phyloP scores from a whole-genome alignment of 2,329 filamentous ascomycete genomes.

The Mycosphaerella arachidis region DNA sequence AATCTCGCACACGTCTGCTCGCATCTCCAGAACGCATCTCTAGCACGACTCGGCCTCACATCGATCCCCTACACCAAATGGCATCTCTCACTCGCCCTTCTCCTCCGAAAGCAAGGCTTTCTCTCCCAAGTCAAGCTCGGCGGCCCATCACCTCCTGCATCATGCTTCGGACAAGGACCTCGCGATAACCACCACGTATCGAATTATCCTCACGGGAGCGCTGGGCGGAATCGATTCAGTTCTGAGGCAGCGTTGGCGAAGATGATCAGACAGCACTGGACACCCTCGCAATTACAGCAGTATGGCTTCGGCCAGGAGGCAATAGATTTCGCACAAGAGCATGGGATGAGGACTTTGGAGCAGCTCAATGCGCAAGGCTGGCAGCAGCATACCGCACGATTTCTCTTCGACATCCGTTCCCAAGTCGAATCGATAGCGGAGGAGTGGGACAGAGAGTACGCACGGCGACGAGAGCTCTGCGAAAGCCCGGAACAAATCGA shows the following conservation, averaged over 20 bases:
- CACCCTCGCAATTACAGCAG: constrained; percentile 12
- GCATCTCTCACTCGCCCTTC: constrained; percentile 70
- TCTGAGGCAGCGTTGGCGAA: constrained; percentile 28
- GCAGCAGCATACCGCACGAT: constrained; percentile 19
- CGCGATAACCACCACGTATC: constrained; percentile 28
- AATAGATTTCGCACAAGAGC: constrained; percentile 23
- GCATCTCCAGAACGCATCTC: constrained; percentile 83
- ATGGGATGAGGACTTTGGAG: constrained; percentile 18
- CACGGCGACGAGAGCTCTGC: constrained; percentile 4
- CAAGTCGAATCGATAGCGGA: constrained; percentile 15
- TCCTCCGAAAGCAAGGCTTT: constrained; percentile 78
- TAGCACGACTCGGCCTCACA: constrained; percentile 77
- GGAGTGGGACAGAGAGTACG: constrained; percentile 12
- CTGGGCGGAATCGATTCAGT: constrained; percentile 19
- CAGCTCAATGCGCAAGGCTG: constrained; percentile 27
- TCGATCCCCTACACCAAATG: constrained; percentile 76
- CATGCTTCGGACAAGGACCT: constrained; percentile 29
- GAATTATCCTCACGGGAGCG: constrained; percentile 24
- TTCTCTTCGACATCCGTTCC: constrained; percentile 17
- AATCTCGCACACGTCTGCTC: constrained; percentile 78
- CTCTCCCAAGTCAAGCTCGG: constrained; percentile 73
- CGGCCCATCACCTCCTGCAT: constrained; percentile 54
- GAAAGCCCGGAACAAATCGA: background rate
- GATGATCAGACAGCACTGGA: constrained; percentile 22
- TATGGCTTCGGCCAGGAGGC: constrained; percentile 25